Evolutionary conservation across 768 basidiomycete genomes (phyloP).

Genomic region (Boletus insuetus): DNA sequence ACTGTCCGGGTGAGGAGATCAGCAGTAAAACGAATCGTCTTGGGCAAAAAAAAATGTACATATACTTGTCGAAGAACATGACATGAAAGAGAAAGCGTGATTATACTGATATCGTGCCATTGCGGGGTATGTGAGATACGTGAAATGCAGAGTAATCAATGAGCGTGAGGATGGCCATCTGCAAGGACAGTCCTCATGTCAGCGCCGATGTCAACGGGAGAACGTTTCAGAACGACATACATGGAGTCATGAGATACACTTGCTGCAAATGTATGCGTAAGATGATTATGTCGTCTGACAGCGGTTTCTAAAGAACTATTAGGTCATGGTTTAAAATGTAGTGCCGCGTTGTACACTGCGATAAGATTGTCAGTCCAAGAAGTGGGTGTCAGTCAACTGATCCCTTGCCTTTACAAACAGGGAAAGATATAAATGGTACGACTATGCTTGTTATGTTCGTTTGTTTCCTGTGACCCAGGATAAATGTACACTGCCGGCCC

Average conservation of each 20-base stretch:
- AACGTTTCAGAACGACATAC: conserved; percentile 3
- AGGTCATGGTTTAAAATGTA: conserved; percentile 26
- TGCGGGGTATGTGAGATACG: conserved; percentile 28
- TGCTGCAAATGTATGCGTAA: conserved; percentile 22
- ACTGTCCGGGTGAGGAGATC: conserved; percentile 6
- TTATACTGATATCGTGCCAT: conserved; percentile 26
- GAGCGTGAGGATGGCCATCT: conserved; percentile 30
- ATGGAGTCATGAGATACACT: conserved; percentile 30
- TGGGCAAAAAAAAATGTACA: conserved; percentile 1
- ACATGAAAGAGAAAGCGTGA: conserved; percentile 24
- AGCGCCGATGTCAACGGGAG: neutral
- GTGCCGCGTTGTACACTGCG: conserved; percentile 28
- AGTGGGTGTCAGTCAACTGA: neutral
- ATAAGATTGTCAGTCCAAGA: conserved; percentile 1
- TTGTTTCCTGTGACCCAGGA: conserved; percentile 67
- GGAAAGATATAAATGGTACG: neutral
- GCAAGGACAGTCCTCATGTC: neutral
- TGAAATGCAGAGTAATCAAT: conserved; percentile 22
- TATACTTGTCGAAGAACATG: conserved; percentile 17
- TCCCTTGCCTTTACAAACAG: conserved; percentile 26
- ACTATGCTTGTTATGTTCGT: conserved; percentile 25
- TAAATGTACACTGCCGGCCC: conserved; percentile 74
- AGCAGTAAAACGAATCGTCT: conserved; percentile 8
- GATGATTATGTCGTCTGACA: conserved; percentile 29
- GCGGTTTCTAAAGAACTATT: conserved; percentile 24